A percentile compares a stretch with the other conserved stretches of the same genome.
Evolutionary conservation across 176 grass and related monocot species (phyloP).

Genomic region (Phoenix dactylifera): DNA sequence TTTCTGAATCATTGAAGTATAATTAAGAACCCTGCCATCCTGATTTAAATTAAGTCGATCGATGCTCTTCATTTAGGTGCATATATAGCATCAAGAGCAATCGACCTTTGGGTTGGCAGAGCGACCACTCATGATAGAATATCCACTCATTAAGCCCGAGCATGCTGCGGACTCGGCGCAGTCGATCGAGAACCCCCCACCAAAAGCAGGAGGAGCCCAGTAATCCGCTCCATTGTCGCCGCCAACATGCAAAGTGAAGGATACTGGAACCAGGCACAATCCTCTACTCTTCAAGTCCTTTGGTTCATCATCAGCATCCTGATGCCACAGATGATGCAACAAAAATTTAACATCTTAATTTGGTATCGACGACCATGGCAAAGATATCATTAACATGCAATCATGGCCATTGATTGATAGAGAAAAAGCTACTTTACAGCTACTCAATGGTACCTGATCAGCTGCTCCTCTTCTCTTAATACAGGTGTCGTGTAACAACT

Average conservation of each 20-base stretch:
- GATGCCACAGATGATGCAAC: neutral
- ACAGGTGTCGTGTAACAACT: constrained; percentile 16
- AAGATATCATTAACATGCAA: neutral
- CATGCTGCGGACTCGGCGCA: too few species aligned
- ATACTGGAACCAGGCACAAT: constrained; percentile 75
- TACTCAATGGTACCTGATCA: constrained; percentile 10
- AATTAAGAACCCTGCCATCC: too few species aligned
- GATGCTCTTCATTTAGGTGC: too few species aligned
- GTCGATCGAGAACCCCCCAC: constrained; percentile 24
- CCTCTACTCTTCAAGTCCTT: constrained; percentile 69
- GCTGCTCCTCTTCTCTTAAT: constrained; percentile 25
- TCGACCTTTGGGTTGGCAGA: too few species aligned
- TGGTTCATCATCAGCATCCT: constrained; percentile 33
- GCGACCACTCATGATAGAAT: too few species aligned
- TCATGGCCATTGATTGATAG: neutral
- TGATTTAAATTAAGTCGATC: too few species aligned
- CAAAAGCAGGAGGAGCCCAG: constrained; percentile 64
- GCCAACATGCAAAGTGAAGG: constrained; percentile 53
- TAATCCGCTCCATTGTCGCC: constrained; percentile 40
- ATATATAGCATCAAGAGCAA: too few species aligned
- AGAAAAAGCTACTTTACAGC: too few species aligned
- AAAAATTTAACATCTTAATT: too few species aligned
- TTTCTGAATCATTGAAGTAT: too few species aligned
- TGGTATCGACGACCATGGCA: too few species aligned
- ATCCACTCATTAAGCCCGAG: too few species aligned